phyloP scores from a whole-genome alignment of 2,329 filamentous ascomycete genomes.

The Trichoderma citrinoviride region DNA sequence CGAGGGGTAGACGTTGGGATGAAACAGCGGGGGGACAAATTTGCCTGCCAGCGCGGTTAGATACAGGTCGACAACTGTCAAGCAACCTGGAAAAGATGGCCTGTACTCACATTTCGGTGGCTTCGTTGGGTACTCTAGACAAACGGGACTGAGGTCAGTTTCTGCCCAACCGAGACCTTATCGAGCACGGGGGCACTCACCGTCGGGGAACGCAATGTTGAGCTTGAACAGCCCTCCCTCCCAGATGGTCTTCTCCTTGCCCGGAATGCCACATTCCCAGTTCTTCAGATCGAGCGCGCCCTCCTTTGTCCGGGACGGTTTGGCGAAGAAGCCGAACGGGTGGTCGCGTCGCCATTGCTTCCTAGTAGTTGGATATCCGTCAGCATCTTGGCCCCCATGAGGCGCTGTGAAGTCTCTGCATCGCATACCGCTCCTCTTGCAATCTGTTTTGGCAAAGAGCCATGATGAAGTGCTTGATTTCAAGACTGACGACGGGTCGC shows the following conservation, averaged over 20 bases:
- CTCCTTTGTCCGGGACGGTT: slow-evolving; percentile 73
- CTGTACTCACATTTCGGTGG: slow-evolving; percentile 84
- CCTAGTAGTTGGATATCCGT: slow-evolving; percentile 43
- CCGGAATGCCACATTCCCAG: slow-evolving; percentile 96
- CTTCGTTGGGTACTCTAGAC: slow-evolving; percentile 91
- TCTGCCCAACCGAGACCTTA: slow-evolving; percentile 2
- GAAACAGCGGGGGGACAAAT: slow-evolving; percentile 93
- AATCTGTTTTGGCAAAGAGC: slow-evolving; percentile 85
- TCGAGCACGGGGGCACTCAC: slow-evolving; percentile 48
- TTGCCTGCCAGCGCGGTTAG: slow-evolving; percentile 62
- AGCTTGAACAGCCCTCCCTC: slow-evolving; percentile 97
- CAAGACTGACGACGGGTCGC: neutral
- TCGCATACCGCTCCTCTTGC: slow-evolving; percentile 76
- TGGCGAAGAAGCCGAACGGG: slow-evolving; percentile 95
- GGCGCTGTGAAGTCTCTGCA: neutral
- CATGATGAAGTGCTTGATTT: slow-evolving; percentile 52
- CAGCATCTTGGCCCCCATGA: neutral
- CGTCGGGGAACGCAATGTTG: slow-evolving; percentile 88
- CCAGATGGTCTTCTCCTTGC: slow-evolving; percentile 96
- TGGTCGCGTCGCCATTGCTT: slow-evolving; percentile 98
- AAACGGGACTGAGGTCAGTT: slow-evolving; percentile 20
- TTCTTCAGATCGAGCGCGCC: slow-evolving; percentile 87
- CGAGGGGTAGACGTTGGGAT: slow-evolving; percentile 97
- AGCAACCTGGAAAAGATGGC: neutral
- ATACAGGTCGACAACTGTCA: neutral